Base-by-base conservation (phyloP, 805 yeast species). In the Debaryomyces prosopidis region DNA sequence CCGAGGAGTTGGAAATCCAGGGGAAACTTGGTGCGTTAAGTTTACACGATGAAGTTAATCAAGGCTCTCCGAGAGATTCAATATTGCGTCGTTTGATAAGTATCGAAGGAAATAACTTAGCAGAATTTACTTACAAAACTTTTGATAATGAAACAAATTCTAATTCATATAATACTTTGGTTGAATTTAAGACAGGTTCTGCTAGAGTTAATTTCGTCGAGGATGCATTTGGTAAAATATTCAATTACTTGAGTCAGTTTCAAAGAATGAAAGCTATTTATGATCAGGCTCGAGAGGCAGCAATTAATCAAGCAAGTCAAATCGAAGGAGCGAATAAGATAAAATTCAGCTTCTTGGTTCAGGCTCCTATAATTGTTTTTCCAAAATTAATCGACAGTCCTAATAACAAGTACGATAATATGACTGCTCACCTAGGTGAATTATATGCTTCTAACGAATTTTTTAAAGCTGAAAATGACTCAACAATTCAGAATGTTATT, bases 261-360 rank as follows among this genome's bases (percentile, higher is more conserved):
- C 85, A 82, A 47, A 79, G 79, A 53, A 89, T 92, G 96, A 94
- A 94, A 63, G 80, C 79, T 3, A 74, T 91, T n/a, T 95, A 87
- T 63, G 99, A 94, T 57, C 71, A 79, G 16, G 96, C 98, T 0
- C 78, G 98, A 46, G 89, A 85, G 56, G 88, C 90, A 9, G 96
- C 98, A 0, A 79, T 89, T 53, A 80, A 85, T 53, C 96, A 88
- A 61, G 94, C 94, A 0, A 81, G 72, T 36, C 82, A 81, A 50
- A 73, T 84, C 36, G 80, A 80, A 42, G 73, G 68, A 45, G 80
- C 87, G 0, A 76, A 70, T 39, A 78, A 75, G 51, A 82, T 90
- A 66, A 82, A 83, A 51, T 78, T 91, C 59, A 87, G 91, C 54
- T 65, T 95, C 28, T 64, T 80, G 14, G 73, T 94, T 12, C 77